Percentiles rank a stretch among this genome's conserved stretches.
These are phyloP conservation scores for Mycogone perniciosa DNA, from an alignment of 2,329 filamentous ascomycete species.

Conservation along the genomic window DNA sequence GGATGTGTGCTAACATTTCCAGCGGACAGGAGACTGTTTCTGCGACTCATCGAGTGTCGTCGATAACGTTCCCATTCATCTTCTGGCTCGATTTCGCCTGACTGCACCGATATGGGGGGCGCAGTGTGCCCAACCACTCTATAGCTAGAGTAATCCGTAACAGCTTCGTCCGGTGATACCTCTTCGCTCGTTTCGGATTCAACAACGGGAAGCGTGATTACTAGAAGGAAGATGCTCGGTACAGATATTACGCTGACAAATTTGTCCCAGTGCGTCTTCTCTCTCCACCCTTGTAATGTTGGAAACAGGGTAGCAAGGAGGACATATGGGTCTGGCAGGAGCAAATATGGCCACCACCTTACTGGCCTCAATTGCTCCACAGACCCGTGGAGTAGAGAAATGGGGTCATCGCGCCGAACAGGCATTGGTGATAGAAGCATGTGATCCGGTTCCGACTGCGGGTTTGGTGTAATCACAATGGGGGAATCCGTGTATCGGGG, in stretches of 20 bases:
- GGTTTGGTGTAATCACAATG: slow-evolving; percentile 35
- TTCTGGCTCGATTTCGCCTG: slow-evolving; percentile 33
- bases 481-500: slow-evolving; percentile 60
- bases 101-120: slow-evolving; percentile 31
- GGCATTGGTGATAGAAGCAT: slow-evolving; percentile 39
- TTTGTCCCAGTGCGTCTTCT: slow-evolving; percentile 81
- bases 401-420: slow-evolving; percentile 40
- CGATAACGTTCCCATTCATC: slow-evolving; percentile 56
- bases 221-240: slow-evolving; percentile 85
- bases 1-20: slow-evolving; percentile 10
- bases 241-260: slow-evolving; percentile 74
- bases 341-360: slow-evolving; percentile 73
- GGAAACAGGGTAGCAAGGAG: slow-evolving; percentile 76
- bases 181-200: slow-evolving; percentile 58
- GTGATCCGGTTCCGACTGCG: slow-evolving; percentile 42
- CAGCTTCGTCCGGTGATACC: slow-evolving; percentile 19
- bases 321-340: slow-evolving; percentile 66
- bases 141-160: slow-evolving; percentile 25
- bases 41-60: slow-evolving; percentile 35
- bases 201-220: slow-evolving; percentile 85
- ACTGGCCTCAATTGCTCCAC: slow-evolving; percentile 42
- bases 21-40: slow-evolving; percentile 18
- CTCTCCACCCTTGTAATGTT: slow-evolving; percentile 72
- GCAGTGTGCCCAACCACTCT: slow-evolving; percentile 25
- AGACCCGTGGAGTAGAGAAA: slow-evolving; percentile 36